These are phyloP conservation scores for Coniferiporia sulphurascens DNA, from an alignment of 1,284 basidiomycete genomes.

Conservation along the genomic window DNA sequence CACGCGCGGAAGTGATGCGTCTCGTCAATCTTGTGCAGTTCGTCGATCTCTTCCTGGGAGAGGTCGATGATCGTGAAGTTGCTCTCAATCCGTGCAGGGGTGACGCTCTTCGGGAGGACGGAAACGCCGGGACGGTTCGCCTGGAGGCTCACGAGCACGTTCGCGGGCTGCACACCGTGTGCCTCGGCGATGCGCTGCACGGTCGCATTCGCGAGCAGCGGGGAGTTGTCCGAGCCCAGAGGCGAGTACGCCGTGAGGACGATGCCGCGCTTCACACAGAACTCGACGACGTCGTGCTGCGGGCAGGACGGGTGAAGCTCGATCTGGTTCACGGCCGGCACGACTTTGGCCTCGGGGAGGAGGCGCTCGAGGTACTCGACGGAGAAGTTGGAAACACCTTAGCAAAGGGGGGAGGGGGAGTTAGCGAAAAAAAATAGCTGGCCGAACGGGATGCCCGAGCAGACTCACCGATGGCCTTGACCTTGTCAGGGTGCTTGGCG, in stretches of 20 bases:
- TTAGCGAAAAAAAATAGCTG: conserved; percentile 19
- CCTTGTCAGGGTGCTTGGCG: conserved; percentile 58
- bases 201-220: conserved; percentile 34
- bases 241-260: conserved; percentile 72
- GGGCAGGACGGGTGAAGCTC: conserved; percentile 73
- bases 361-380: conserved; percentile 55
- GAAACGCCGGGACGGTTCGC: conserved; percentile 55
- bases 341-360: conserved; percentile 52
- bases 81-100: conserved; percentile 46
- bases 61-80: conserved; percentile 56
- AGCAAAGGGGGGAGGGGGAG: background rate
- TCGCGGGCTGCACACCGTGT: conserved; percentile 49
- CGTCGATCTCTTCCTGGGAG: conserved; percentile 48
- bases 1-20: conserved; percentile 55
- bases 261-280: conserved; percentile 59
- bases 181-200: conserved; percentile 52
- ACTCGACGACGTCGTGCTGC: conserved; percentile 58
- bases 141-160: conserved; percentile 59
- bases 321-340: conserved; percentile 80
- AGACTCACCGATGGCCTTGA: conserved; percentile 62
- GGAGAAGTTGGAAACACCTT: conserved; percentile 69
- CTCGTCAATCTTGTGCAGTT: conserved; percentile 54
- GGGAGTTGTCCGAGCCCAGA: conserved; percentile 39
- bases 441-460: background rate
- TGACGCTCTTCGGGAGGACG: conserved; percentile 63